Percentiles rank a stretch among this genome's conserved stretches.
phyloP scores from a whole-genome alignment of 2,329 filamentous ascomycete species.

The Monosporascus sp. region DNA sequence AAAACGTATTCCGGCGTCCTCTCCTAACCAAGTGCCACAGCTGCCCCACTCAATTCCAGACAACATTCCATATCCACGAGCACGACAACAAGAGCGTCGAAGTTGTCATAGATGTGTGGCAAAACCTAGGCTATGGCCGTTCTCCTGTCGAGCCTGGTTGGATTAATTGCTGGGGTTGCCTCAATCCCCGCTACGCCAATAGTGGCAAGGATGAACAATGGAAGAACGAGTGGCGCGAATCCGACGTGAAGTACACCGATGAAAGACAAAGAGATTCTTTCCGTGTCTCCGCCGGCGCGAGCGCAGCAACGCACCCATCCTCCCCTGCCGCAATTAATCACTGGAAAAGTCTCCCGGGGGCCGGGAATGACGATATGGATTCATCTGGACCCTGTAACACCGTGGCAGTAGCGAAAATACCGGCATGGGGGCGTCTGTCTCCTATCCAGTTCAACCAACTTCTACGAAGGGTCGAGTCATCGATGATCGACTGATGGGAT shows the following conservation, averaged over 20 bases:
- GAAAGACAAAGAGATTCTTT: conserved; percentile 4
- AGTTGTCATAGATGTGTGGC: conserved; percentile 8
- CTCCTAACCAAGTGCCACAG: conserved; percentile 7
- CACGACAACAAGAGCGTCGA: conserved; percentile 2
- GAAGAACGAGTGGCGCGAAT: not conserved
- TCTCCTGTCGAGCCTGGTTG: conserved; percentile 5
- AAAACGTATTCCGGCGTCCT: not conserved
- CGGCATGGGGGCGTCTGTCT: not conserved
- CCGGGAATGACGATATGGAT: not conserved
- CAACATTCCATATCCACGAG: conserved; percentile 7
- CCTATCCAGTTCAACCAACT: not conserved
- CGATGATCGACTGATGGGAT: not conserved
- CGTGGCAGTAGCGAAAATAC: not conserved
- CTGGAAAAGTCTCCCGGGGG: not conserved
- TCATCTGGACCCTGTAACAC: not conserved
- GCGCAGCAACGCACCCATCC: conserved; percentile 3
- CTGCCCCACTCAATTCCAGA: conserved; percentile 7
- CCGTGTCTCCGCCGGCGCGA: conserved; percentile 1
- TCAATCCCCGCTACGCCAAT: conserved; percentile 4
- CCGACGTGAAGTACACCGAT: not conserved
- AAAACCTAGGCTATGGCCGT: conserved; percentile 5
- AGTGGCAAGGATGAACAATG: not conserved
- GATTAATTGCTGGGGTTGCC: conserved; percentile 7
- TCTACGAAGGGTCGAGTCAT: not conserved
- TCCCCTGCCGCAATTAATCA: not conserved